Percentiles rank a stretch among this genome's conserved stretches.
These are phyloP conservation scores for Cadophora gregata DNA, from an alignment of 2,329 filamentous ascomycete species.

Conservation along the genomic window DNA sequence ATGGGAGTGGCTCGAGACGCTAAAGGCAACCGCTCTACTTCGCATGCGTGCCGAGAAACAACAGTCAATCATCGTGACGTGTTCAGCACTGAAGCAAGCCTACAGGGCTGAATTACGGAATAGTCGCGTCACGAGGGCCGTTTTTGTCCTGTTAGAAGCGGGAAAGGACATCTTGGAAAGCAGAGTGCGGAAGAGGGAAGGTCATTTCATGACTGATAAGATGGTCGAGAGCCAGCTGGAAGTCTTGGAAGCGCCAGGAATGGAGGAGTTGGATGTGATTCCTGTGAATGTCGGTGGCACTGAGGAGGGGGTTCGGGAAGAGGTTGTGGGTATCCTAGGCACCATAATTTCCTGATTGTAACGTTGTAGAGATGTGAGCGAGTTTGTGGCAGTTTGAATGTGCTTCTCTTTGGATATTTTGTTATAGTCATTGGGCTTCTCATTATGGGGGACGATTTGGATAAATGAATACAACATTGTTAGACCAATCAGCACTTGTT, in stretches of 20 bases:
- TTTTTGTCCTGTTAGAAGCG: constrained; percentile 48
- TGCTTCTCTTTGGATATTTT: too few species aligned
- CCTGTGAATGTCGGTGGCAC: constrained; percentile 37
- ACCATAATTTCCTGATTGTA: neutral
- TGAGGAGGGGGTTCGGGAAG: neutral
- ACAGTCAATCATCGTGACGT: constrained; percentile 46
- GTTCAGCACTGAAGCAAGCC: constrained; percentile 47
- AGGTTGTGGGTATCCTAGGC: neutral
- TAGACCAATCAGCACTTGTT: too few species aligned
- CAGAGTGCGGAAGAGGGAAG: constrained; percentile 41
- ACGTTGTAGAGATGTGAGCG: too few species aligned
- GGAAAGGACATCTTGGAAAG: constrained; percentile 40
- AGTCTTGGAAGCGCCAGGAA: constrained; percentile 41
- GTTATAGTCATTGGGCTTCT: too few species aligned
- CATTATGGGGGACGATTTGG: too few species aligned
- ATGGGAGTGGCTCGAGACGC: constrained; percentile 42
- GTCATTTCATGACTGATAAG: constrained; percentile 47
- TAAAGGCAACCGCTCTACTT: constrained; percentile 38
- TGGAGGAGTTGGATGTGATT: constrained; percentile 46
- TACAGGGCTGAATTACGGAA: constrained; percentile 46
- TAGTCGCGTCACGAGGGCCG: constrained; percentile 32
- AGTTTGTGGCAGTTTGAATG: too few species aligned
- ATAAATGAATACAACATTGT: too few species aligned
- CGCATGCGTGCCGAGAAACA: constrained; percentile 41
- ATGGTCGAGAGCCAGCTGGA: constrained; percentile 48